Base-by-base conservation (phyloP, 192 early-diverging fungal genomes). In the Coemansia sp. region DNA sequence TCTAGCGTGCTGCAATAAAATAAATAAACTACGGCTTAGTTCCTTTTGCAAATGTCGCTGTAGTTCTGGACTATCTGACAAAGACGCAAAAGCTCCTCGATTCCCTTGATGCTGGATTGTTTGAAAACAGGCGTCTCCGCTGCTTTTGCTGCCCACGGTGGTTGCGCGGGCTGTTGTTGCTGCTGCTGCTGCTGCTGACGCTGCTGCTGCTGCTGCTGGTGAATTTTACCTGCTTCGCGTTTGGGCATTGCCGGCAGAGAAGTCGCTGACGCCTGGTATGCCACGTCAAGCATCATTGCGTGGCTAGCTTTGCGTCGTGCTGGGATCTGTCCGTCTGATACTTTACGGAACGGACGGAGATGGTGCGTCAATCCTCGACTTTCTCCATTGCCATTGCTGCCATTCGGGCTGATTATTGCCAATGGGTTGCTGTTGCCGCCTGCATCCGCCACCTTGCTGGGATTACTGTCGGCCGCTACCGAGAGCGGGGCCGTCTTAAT, bases 241-340 rank as follows among this genome's bases (percentile, higher is more conserved):
- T 59, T 59, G 57, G 11, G 12, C 52, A 54, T 54, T 21, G 52
- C n/a, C 2, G 57, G 39, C 39, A 59, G 16, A 15, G 57, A 40
- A 16, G 18, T 59, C 4, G 57, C 5, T 10, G 57, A 23, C 6
- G 26, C 1, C 39, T 59, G 57, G 39, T 59, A 59, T 16, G 57
- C 38, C 16, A 59, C 37, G 18, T 59, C 57, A 11, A 59, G 57
- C 57, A 41, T 59, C 57, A 59, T 16, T 38, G 40, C 15, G 12
- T 59, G 57, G 57, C 57, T 59, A 16, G 57, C 39, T 6, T 42
- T 59, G 57, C 57, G 57, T 10, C 57, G 57, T 23, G 26, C 26
- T 1, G 57, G 39, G 56, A 56, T 18, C n/a, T 59, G 4, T 9
- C 57, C 57, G 18, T 59, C 57, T 9, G 57, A 59, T 18, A 38